Evolutionary conservation across 345 rosid genomes (phyloP), one percentile per base, ranked within the genome.

Genomic region (Citrus maxima): DNA sequence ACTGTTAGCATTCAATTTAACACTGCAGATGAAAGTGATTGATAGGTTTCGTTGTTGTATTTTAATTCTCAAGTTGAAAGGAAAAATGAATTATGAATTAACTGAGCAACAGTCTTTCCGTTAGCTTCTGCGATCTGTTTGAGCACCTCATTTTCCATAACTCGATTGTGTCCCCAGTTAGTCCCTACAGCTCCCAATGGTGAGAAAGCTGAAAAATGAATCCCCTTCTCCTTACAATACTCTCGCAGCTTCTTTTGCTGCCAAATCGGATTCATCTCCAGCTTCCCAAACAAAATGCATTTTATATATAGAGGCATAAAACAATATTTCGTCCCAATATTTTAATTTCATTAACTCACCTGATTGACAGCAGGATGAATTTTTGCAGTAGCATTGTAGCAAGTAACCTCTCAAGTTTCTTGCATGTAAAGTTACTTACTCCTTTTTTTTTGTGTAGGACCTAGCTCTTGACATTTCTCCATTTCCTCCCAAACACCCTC

Each of bases 281-380:
- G 88, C 88, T 46, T 46, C 12, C 51, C 18, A 46, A 10, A 13
- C 5, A 46, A 46, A 46, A 42, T 42, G 49, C 4, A 42, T 42
- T 42, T 6, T 46, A 46, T 85, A 54, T 16, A 51, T 51, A 4
- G 0, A 51, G 5, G 7, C 18, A 18, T 5, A 54, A 54, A 42
- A 13, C 51, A 46, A 46, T 13, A 42, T 10, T 42, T 42, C 13
- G 49, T 46, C 16, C 51, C 1, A 42, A 10, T 42, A 46, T 46
- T 46, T 46, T 46, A 46, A 46, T 12, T 46, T 46, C 13, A 3
- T 46, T 46, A 3, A 46, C 51, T 46, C 13, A 80, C 89, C 65
- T 86, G 89, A 67, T 86, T 84, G 7, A 85, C 86, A 6, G 69
- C 78, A 5, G 88, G 90, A 40, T 80, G 74, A 12, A 87, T 85